Conservation (phyloP, 805 yeast genomes). For the Metschnikowia kofuensis region DNA sequence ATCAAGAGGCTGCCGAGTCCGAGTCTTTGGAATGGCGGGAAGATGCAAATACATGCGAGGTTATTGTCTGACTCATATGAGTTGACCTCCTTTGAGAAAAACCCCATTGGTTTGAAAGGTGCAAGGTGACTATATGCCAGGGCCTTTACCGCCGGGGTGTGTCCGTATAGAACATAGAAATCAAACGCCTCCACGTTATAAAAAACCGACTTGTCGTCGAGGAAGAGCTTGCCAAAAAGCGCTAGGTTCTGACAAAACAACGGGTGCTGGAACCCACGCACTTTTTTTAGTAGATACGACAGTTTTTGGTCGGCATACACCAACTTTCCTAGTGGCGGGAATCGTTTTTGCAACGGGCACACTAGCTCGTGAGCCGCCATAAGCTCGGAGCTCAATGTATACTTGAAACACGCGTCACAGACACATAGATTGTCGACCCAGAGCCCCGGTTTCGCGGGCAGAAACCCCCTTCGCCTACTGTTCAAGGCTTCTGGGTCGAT, state of each 20-base stretch:
- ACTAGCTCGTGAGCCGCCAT: slow-evolving; percentile 48
- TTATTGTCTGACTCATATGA: slow-evolving; percentile 76
- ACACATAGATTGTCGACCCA: slow-evolving; percentile 68
- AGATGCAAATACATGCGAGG: slow-evolving; percentile 84
- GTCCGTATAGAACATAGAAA: slow-evolving; percentile 70
- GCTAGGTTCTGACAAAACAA: slow-evolving; percentile 80
- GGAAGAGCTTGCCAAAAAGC: slow-evolving; percentile 80
- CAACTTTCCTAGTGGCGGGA: slow-evolving; percentile 58
- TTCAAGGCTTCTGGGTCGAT: slow-evolving; percentile 13
- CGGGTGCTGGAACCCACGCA: slow-evolving; percentile 62
- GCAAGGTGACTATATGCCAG: background rate
- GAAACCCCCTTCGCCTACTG: slow-evolving; percentile 8
- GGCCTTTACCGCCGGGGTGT: slow-evolving; percentile 18
- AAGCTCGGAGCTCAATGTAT: slow-evolving; percentile 48
- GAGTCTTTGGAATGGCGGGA: slow-evolving; percentile 87
- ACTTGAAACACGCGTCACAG: slow-evolving; percentile 84
- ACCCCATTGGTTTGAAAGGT: slow-evolving; percentile 55
- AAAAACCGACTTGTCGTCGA: slow-evolving; percentile 86
- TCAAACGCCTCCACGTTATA: slow-evolving; percentile 77
- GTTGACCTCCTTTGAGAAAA: slow-evolving; percentile 81
- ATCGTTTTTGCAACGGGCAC: slow-evolving; percentile 38
- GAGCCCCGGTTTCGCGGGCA: slow-evolving; percentile 17
- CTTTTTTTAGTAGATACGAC: slow-evolving; percentile 51
- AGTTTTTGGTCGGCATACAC: slow-evolving; percentile 59
- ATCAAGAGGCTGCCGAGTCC: slow-evolving; percentile 77